Evolutionary conservation across 1,284 basidiomycete species (phyloP).

Genomic region (Apiotrichum siamense): DNA sequence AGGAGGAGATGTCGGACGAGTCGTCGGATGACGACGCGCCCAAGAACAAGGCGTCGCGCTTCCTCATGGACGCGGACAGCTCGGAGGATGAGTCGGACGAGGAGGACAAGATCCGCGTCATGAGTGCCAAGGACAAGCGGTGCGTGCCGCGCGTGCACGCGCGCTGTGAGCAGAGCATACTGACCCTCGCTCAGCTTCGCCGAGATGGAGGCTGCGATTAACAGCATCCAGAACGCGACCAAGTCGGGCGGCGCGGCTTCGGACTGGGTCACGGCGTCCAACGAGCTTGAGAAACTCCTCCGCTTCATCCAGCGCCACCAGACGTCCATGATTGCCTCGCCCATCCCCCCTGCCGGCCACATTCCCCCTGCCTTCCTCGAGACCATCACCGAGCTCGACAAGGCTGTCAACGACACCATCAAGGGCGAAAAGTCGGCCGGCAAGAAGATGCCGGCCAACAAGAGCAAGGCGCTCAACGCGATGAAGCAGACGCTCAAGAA

Average conservation of each 20-base stretch:
- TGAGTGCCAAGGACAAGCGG: slow-evolving; percentile 49
- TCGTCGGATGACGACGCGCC: slow-evolving; percentile 23
- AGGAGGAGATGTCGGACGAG: too few relatives aligned
- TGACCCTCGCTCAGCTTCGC: slow-evolving; percentile 34
- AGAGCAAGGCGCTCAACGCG: slow-evolving; percentile 87
- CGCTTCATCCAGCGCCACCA: slow-evolving; percentile 86
- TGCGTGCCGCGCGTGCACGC: slow-evolving; percentile 12
- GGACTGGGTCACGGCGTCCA: slow-evolving; percentile 90
- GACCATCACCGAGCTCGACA: slow-evolving; percentile 70
- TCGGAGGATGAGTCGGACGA: slow-evolving; percentile 44
- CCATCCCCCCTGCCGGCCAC: slow-evolving; percentile 65
- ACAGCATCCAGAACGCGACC: slow-evolving; percentile 86
- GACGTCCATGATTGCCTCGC: slow-evolving; percentile 48
- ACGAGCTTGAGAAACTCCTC: slow-evolving; percentile 90
- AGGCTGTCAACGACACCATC: slow-evolving; percentile 65
- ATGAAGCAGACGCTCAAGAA: slow-evolving; percentile 98
- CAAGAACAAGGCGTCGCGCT: slow-evolving; percentile 30
- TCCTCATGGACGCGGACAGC: slow-evolving; percentile 42
- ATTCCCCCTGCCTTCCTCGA: slow-evolving; percentile 83
- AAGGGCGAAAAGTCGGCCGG: slow-evolving; percentile 77
- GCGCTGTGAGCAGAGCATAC: neutral
- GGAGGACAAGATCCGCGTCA: slow-evolving; percentile 43
- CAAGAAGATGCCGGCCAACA: slow-evolving; percentile 96
- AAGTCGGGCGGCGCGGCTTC: slow-evolving; percentile 57
- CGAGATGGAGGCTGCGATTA: slow-evolving; percentile 60